Percentiles rank a stretch among this genome's conserved stretches.
Evolutionary conservation across 441 rosid genomes (phyloP).

Genomic region (Bocquillonia castaneifolia): DNA sequence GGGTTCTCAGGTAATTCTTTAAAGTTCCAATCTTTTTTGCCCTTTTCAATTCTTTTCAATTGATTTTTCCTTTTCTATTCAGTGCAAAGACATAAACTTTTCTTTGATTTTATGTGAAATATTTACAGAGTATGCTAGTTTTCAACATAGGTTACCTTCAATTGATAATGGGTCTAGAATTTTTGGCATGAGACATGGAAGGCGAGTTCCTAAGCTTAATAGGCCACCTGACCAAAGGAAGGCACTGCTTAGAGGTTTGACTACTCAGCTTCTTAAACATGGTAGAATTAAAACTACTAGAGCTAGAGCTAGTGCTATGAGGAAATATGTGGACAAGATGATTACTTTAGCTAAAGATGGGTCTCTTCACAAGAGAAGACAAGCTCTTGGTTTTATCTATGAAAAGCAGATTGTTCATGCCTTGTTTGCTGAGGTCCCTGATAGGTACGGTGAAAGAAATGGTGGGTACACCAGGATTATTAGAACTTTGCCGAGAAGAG

Average conservation of each 20-base stretch:
- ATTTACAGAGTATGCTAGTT: slow-evolving; percentile 40
- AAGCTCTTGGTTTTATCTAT: slow-evolving; percentile 79
- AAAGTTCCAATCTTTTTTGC: neutral
- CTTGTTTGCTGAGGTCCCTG: slow-evolving; percentile 74
- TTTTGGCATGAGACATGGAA: slow-evolving; percentile 78
- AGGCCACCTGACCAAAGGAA: slow-evolving; percentile 80
- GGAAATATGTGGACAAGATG: slow-evolving; percentile 90
- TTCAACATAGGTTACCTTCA: slow-evolving; percentile 40
- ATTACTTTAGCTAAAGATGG: slow-evolving; percentile 92
- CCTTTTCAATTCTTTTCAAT: neutral
- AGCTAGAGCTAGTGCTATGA: slow-evolving; percentile 80
- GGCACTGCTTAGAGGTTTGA: slow-evolving; percentile 81
- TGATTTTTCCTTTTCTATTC: neutral
- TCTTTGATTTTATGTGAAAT: neutral
- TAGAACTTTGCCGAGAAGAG: slow-evolving; percentile 85
- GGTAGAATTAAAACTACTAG: slow-evolving; percentile 87
- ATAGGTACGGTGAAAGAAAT: slow-evolving; percentile 76
- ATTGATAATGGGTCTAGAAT: slow-evolving; percentile 56
- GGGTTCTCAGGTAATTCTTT: slow-evolving; percentile 46
- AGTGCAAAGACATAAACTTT: neutral
- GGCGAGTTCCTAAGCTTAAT: slow-evolving; percentile 76
- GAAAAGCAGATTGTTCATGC: slow-evolving; percentile 95
- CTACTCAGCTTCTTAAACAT: slow-evolving; percentile 82
- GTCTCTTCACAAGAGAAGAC: slow-evolving; percentile 84
- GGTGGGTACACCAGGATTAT: slow-evolving; percentile 93